Evolutionary conservation across 2,329 filamentous ascomycete species (phyloP).

Genomic region (Chaetomiaceae sp.): DNA sequence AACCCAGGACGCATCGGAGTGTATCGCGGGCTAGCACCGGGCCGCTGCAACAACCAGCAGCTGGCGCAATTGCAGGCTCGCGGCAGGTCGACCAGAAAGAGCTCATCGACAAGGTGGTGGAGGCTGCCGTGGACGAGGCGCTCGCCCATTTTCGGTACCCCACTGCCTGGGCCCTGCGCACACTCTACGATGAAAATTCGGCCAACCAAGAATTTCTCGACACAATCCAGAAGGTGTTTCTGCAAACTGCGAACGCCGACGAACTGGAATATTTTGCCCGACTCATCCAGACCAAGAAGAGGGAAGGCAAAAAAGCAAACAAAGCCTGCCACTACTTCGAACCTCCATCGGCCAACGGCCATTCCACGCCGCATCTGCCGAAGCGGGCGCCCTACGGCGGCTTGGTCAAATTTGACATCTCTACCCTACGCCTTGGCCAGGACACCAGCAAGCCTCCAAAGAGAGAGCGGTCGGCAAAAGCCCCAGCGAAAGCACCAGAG

Average conservation of each 20-base stretch:
- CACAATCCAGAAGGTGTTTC: constrained; percentile 56
- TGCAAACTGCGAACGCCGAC: constrained; percentile 51
- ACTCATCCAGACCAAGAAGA: constrained; percentile 52
- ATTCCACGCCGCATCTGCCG: constrained; percentile 42
- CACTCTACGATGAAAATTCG: constrained; percentile 55
- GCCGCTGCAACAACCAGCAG: constrained; percentile 22
- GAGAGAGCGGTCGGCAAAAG: constrained; percentile 5
- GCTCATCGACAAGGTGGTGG: constrained; percentile 49
- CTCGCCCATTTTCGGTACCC: constrained; percentile 54
- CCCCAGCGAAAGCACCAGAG: constrained; percentile 7
- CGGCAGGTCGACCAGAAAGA: constrained; percentile 38
- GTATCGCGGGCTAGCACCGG: constrained; percentile 22
- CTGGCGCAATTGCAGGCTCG: constrained; percentile 20
- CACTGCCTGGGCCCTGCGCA: constrained; percentile 58
- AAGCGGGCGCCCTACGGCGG: constrained; percentile 47
- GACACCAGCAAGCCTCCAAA: constrained; percentile 5
- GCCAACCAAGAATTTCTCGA: constrained; percentile 48
- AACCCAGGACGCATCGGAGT: constrained; percentile 22
- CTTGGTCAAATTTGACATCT: constrained; percentile 42
- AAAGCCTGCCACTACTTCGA: constrained; percentile 52
- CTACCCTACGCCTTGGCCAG: constrained; percentile 24
- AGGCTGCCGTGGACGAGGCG: constrained; percentile 55
- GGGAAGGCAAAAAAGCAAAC: constrained; percentile 51
- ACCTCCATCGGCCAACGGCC: constrained; percentile 41
- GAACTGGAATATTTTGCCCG: constrained; percentile 49